phyloP scores from a whole-genome alignment of 108 stramenopile genomes.

The Cyclotella kingstonii region DNA sequence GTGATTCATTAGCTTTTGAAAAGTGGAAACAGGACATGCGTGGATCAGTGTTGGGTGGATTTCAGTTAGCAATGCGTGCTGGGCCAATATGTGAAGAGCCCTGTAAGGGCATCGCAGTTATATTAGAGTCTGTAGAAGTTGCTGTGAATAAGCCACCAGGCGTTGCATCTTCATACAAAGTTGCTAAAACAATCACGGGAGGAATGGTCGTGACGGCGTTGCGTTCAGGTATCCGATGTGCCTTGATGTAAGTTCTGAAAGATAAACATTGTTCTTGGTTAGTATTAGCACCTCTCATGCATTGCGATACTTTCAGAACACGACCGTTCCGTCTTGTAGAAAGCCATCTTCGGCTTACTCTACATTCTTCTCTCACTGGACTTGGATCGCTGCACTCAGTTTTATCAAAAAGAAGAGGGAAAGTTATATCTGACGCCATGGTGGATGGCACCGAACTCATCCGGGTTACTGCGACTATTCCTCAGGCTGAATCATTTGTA shows the following conservation, averaged over 20 bases:
- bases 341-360: conserved; percentile 71
- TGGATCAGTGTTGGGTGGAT: conserved; percentile 78
- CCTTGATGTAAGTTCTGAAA: conserved; percentile 53
- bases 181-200: conserved; percentile 60
- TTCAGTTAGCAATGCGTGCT: conserved; percentile 72
- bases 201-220: conserved; percentile 81
- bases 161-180: conserved; percentile 15
- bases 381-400: conserved; percentile 80
- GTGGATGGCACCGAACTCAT: conserved; percentile 90
- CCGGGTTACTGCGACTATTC: conserved; percentile 72
- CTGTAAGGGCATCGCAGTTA: conserved; percentile 71
- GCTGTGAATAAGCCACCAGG: conserved; percentile 43
- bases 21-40: conserved; percentile 75
- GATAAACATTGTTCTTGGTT: neutral
- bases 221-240: conserved; percentile 75
- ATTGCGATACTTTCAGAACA: conserved; percentile 31
- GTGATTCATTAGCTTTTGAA: conserved; percentile 49
- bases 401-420: conserved; percentile 81
- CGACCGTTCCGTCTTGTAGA: conserved; percentile 81
- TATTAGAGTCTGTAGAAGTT: conserved; percentile 80
- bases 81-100: conserved; percentile 91
- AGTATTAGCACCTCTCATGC: neutral
- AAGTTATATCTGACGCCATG: conserved; percentile 86
- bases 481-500: conserved; percentile 83
- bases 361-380: conserved; percentile 80